phyloP scores from a whole-genome alignment of 441 rosid genomes.

The Pelargonium fulgidum region DNA sequence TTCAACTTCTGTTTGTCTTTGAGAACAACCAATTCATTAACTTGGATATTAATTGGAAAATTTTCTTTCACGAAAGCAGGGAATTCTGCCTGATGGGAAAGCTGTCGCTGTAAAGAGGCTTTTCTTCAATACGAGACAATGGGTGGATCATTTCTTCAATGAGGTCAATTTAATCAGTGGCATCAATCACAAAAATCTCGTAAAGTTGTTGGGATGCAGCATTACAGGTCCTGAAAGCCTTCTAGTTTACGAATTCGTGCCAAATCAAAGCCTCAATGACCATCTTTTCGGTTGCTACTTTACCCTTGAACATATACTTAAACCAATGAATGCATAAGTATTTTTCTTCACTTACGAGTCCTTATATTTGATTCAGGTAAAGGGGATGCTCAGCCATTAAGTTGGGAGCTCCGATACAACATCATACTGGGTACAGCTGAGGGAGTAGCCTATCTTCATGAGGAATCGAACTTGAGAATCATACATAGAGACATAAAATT shows the following conservation, averaged over 20 bases:
- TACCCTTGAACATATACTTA: constrained; percentile 11
- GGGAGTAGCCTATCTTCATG: constrained; percentile 76
- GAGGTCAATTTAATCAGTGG: constrained; percentile 77
- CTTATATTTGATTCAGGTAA: constrained; percentile 30
- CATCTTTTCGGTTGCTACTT: constrained; percentile 44
- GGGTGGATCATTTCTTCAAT: constrained; percentile 92
- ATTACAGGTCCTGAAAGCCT: constrained; percentile 85
- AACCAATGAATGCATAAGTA: neutral
- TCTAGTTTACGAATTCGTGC: constrained; percentile 69
- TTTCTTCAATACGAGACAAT: constrained; percentile 69
- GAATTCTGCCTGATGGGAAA: constrained; percentile 54
- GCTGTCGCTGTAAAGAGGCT: constrained; percentile 75
- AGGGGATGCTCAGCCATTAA: constrained; percentile 21
- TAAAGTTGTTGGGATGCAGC: constrained; percentile 75
- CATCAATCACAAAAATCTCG: constrained; percentile 72
- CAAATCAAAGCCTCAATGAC: constrained; percentile 66
- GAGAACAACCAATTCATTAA: neutral
- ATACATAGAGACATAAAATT: constrained; percentile 84
- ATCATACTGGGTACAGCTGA: constrained; percentile 69
- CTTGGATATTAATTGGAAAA: constrained; percentile 9
- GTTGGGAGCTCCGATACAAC: constrained; percentile 47
- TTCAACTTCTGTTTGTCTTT: constrained; percentile 9
- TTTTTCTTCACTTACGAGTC: constrained; percentile 6
- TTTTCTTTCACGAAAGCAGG: constrained; percentile 31
- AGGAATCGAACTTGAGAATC: constrained; percentile 58